Evolutionary conservation across 2,329 filamentous ascomycete genomes (phyloP), one percentile per base, ranked within the genome.

Genomic region (Clarireedia sp.): DNA sequence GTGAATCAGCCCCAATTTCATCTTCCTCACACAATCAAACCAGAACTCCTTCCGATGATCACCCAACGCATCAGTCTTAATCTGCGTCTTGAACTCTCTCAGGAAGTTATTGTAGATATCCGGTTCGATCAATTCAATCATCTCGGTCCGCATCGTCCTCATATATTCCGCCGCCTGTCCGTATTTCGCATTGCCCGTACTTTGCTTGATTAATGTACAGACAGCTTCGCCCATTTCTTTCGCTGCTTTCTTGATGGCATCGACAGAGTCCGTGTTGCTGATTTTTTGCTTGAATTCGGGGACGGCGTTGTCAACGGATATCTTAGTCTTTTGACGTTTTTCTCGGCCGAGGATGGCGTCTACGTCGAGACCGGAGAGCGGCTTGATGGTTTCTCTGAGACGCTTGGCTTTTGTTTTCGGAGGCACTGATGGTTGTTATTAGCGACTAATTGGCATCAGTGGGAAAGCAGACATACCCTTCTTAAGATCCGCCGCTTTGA

Each of bases 211-310:
- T 50, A 89, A 80, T 7, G 76, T 74, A 56, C 83, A 78, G 45
- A 95, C 80, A 54, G 96, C 85, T 4, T 68, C 68, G 12, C 78
- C 82, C 81, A 97, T 87, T 66, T 95, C 89, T 60, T 83, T 81
- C 5, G 83, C 78, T 1, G 87, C 86, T 17, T 85, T 79, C 57
- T 82, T 76, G 52, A 95, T 80, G 3, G 79, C 76, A 1, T 79
- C 73, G 1, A 86, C 73, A 26, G 84, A 78, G 6, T 81, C 77
- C 0, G 86, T 78, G 1, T 74, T 72, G 1, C 76, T 76, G 16
- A 97, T 75, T 3, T 85, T 79, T 68, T 90, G 89, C 68, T 91
- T 95, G 79, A 96, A 96, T 57, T 92, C 89, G 0, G 94, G 90
- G 5, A 97, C 83, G 1, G 91, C 83, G 60, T 97, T 97, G 9